These are phyloP conservation scores for Leccinum solheimii DNA, from an alignment of 1,284 basidiomycete genomes.

Conservation along the genomic window DNA sequence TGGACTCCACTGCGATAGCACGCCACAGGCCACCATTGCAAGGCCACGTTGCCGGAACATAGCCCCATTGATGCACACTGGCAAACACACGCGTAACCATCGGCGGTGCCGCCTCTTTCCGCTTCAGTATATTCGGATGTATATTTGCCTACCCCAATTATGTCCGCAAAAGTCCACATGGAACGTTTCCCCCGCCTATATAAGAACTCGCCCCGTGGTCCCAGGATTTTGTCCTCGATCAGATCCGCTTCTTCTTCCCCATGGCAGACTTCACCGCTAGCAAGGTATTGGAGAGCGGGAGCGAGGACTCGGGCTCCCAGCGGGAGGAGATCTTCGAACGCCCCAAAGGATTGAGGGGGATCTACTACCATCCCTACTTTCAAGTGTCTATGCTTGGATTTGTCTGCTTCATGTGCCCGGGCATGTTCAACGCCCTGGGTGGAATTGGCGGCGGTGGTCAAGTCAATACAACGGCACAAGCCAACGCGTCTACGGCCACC, in stretches of 20 bases:
- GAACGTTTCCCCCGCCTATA: neutral
- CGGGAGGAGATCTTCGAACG: slow-evolving; percentile 28
- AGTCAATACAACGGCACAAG: slow-evolving; percentile 55
- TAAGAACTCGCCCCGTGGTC: slow-evolving; percentile 16
- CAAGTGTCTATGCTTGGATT: slow-evolving; percentile 42
- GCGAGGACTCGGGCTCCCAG: slow-evolving; percentile 25
- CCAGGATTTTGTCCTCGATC: neutral
- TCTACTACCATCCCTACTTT: slow-evolving; percentile 41
- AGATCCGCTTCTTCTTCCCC: neutral
- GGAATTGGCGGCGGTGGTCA: slow-evolving; percentile 75
- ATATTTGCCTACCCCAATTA: slow-evolving; percentile 10
- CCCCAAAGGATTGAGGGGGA: slow-evolving; percentile 32
- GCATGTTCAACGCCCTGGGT: slow-evolving; percentile 34
- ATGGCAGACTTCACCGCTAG: slow-evolving; percentile 24
- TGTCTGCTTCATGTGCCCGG: slow-evolving; percentile 44
- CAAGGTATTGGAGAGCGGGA: slow-evolving; percentile 23
- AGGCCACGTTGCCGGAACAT: neutral
- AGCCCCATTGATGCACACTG: neutral
- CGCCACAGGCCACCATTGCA: neutral
- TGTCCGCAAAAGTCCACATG: slow-evolving; percentile 19
- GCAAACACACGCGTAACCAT: neutral
- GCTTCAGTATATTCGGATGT: neutral
- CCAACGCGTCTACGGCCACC: slow-evolving; percentile 66
- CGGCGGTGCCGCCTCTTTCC: neutral
- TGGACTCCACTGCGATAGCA: neutral